phyloP scores from a whole-genome alignment of 441 rosid species.

The Aleurites moluccanus region DNA sequence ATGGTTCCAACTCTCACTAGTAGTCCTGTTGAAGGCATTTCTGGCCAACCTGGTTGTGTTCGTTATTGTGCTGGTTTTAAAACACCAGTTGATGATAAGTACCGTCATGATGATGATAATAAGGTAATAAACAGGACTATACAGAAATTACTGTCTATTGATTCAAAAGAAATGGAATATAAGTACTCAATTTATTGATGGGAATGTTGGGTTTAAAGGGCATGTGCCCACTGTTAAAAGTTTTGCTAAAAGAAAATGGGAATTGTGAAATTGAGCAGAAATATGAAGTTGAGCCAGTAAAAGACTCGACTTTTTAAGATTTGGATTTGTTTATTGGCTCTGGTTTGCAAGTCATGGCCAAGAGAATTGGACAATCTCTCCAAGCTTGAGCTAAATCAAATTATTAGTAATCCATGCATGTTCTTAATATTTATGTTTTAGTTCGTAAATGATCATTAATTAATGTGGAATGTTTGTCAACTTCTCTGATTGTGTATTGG shows the following conservation, averaged over 20 bases:
- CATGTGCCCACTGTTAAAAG: constrained; percentile 40
- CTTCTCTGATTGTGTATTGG: no score
- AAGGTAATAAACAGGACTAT: constrained; percentile 44
- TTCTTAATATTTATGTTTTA: neutral
- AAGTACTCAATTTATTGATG: constrained; percentile 42
- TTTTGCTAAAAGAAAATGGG: constrained; percentile 27
- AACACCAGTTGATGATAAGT: constrained; percentile 31
- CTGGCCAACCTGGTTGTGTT: constrained; percentile 48
- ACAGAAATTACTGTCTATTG: constrained; percentile 45
- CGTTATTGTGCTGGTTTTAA: constrained; percentile 52
- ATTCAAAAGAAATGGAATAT: constrained; percentile 28
- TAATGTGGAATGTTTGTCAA: neutral
- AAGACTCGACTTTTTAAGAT: constrained; percentile 43
- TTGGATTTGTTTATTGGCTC: constrained; percentile 42
- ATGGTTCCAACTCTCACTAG: constrained; percentile 55
- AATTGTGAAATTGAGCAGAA: constrained; percentile 40
- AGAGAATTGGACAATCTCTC: constrained; percentile 41
- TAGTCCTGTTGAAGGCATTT: constrained; percentile 35
- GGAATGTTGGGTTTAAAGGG: constrained; percentile 45
- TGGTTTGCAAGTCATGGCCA: constrained; percentile 49
- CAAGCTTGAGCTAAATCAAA: constrained; percentile 8
- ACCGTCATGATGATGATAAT: neutral
- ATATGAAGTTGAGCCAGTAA: constrained; percentile 50
- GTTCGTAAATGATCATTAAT: no score
- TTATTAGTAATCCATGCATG: neutral